Evolutionary conservation across 2,329 filamentous ascomycete genomes (phyloP).

Genomic region (Colletotrichum zoysiae): DNA sequence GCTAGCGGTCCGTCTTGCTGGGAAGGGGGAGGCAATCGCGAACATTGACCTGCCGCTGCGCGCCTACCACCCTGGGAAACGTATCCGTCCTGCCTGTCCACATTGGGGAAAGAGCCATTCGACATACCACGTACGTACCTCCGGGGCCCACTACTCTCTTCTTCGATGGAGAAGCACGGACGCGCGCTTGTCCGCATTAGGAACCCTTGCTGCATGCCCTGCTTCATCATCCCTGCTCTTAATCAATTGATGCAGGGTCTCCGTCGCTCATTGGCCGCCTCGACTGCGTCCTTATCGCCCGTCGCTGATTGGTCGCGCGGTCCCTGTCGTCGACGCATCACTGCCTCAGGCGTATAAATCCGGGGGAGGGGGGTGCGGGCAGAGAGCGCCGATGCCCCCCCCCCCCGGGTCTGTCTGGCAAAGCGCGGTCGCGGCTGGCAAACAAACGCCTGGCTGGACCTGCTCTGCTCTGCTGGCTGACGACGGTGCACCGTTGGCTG

Average conservation of each 20-base stretch:
- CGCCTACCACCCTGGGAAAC: neutral
- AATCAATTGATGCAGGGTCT: constrained; percentile 37
- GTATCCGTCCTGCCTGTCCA: neutral
- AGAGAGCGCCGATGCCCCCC: neutral
- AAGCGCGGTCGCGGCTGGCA: neutral
- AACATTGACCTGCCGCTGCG: neutral
- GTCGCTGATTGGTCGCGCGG: constrained; percentile 1
- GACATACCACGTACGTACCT: neutral
- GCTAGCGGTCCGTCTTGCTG: constrained; percentile 14
- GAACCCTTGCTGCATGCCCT: constrained; percentile 31
- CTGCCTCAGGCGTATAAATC: constrained; percentile 20
- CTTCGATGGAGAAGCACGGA: constrained; percentile 29
- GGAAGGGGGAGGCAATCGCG: constrained; percentile 1
- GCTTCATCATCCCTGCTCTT: constrained; percentile 33
- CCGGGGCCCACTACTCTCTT: constrained; percentile 7
- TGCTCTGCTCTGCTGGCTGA: neutral
- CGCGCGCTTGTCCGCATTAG: constrained; percentile 17
- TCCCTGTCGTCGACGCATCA: neutral
- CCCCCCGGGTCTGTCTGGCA: constrained; percentile 10
- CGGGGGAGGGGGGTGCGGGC: neutral
- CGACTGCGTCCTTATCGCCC: constrained; percentile 20
- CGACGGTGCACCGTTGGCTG: constrained; percentile 4
- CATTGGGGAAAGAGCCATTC: constrained; percentile 17
- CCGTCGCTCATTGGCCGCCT: constrained; percentile 18
- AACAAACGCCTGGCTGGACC: neutral